A percentile compares a stretch with the other conserved stretches of the same genome.
Evolutionary conservation across 768 basidiomycete genomes (phyloP).

Genomic region (Xanthoconium purpureum): DNA sequence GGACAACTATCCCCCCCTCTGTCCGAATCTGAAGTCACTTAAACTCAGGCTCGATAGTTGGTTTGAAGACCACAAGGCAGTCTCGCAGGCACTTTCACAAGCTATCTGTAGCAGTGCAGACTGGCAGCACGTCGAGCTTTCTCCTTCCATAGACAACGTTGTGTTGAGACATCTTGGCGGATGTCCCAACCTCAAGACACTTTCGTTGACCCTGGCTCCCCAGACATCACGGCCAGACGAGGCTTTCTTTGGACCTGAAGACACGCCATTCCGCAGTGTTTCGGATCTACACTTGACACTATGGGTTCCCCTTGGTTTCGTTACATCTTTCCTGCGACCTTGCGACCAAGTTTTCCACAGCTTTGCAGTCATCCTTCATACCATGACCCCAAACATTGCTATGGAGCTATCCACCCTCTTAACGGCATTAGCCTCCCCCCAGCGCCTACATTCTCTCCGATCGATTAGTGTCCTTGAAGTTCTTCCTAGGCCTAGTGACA

Average conservation of each 20-base stretch:
- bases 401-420: neutral
- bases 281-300: neutral
- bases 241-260: neutral
- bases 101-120: neutral
- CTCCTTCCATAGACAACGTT: neutral
- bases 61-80: neutral
- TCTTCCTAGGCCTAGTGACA: too few relatives aligned
- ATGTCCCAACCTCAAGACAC: neutral
- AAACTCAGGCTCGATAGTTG: neutral
- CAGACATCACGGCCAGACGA: neutral
- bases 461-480: neutral
- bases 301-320: neutral
- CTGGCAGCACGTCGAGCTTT: neutral
- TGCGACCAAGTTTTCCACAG: neutral
- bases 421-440: neutral
- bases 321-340: neutral
- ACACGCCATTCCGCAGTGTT: neutral
- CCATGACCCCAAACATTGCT: neutral
- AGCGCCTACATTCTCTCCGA: constrained; percentile 1
- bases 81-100: neutral
- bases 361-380: neutral
- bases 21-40: constrained; percentile 1
- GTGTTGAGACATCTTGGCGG: constrained; percentile 1
- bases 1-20: neutral
- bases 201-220: neutral